A percentile compares a stretch with the other conserved stretches of the same genome.
phyloP scores from a whole-genome alignment of 352 stramenopile species.

The Phytophthora foliorum region DNA sequence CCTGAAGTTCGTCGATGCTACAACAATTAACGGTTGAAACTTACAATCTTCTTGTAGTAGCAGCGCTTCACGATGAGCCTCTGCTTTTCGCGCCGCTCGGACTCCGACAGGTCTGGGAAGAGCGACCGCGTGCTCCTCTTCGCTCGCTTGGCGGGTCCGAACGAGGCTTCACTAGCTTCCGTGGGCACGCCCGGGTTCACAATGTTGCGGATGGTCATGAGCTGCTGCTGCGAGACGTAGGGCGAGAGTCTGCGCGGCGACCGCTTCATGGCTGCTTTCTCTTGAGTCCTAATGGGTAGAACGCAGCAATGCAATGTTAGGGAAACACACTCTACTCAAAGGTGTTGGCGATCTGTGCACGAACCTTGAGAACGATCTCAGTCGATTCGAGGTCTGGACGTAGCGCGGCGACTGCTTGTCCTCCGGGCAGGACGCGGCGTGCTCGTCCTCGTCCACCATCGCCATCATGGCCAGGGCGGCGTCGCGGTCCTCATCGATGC shows the following conservation, averaged over 20 bases:
- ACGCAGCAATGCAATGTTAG: slow-evolving; percentile 9
- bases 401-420: slow-evolving; percentile 35
- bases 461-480: slow-evolving; percentile 26
- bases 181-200: slow-evolving; percentile 31
- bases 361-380: slow-evolving; percentile 29
- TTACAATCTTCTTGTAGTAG: slow-evolving; percentile 88
- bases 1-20: slow-evolving; percentile 31
- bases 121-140: slow-evolving; percentile 66
- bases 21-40: slow-evolving; percentile 33
- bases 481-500: slow-evolving; percentile 12
- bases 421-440: slow-evolving; percentile 42
- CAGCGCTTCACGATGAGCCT: slow-evolving; percentile 77
- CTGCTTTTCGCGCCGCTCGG: slow-evolving; percentile 70
- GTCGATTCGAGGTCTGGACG: slow-evolving; percentile 19
- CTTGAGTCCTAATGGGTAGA: slow-evolving; percentile 25
- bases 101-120: slow-evolving; percentile 52
- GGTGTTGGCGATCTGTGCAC: background rate
- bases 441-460: slow-evolving; percentile 41
- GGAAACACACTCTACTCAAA: background rate
- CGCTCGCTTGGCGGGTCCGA: slow-evolving; percentile 11
- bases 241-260: slow-evolving; percentile 34
- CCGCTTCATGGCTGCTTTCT: slow-evolving; percentile 43
- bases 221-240: slow-evolving; percentile 23
- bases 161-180: slow-evolving; percentile 27
- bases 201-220: slow-evolving; percentile 41